Conservation (phyloP, 2,329 filamentous ascomycete species). For the Talaromyces pinophilus region DNA sequence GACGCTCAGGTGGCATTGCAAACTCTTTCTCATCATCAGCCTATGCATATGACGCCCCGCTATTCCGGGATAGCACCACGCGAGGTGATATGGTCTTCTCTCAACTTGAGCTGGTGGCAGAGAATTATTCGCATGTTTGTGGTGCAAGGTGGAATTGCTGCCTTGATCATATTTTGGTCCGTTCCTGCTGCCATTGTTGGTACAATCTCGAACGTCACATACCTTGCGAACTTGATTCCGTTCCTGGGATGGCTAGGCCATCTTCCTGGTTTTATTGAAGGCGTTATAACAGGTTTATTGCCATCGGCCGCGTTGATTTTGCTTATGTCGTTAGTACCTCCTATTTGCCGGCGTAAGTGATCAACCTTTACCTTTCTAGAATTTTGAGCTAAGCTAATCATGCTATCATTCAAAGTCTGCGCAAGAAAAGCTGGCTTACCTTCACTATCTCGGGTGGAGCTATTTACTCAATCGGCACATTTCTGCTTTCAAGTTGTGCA, state of each 20-base stretch:
- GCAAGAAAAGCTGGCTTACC: slow-evolving; percentile 79
- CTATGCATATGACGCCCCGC: slow-evolving; percentile 83
- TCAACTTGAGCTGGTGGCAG: slow-evolving; percentile 83
- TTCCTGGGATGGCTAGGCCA: slow-evolving; percentile 75
- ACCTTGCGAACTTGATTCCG: slow-evolving; percentile 53
- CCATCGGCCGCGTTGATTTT: slow-evolving; percentile 77
- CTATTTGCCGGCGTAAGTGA: slow-evolving; percentile 71
- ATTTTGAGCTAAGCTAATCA: slow-evolving; percentile 20
- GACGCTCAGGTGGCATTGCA: slow-evolving; percentile 86
- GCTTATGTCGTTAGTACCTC: slow-evolving; percentile 82
- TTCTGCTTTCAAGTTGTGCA: slow-evolving; percentile 74
- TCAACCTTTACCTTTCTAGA: neutral
- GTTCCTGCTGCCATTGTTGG: slow-evolving; percentile 77
- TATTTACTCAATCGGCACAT: slow-evolving; percentile 88
- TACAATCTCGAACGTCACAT: slow-evolving; percentile 80
- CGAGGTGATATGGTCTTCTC: slow-evolving; percentile 86
- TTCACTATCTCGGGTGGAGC: slow-evolving; percentile 74
- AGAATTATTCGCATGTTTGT: slow-evolving; percentile 69
- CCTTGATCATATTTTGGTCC: slow-evolving; percentile 84
- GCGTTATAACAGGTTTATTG: slow-evolving; percentile 79
- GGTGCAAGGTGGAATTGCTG: slow-evolving; percentile 69
- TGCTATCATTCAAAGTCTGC: slow-evolving; percentile 55
- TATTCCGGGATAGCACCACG: slow-evolving; percentile 78
- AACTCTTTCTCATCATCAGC: slow-evolving; percentile 78
- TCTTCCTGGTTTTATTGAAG: slow-evolving; percentile 70